Base-by-base conservation (phyloP, 805 yeast genomes). In the Candida boidinii region DNA sequence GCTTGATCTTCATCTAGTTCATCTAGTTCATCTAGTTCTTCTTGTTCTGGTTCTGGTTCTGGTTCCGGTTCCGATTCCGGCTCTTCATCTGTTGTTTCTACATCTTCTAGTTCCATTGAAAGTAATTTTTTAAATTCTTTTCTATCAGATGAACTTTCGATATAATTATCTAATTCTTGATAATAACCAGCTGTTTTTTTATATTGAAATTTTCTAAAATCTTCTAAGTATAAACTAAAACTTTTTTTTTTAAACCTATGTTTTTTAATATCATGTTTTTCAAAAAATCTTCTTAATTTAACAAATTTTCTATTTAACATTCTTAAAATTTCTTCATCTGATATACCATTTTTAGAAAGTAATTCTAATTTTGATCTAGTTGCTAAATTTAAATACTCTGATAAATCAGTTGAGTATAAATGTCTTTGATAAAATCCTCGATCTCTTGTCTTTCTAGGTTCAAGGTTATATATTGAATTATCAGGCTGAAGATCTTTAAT, bases 381-480 rank as follows among this genome's bases (percentile, higher is more conserved):
- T 4, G 58, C 46, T 8, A 59, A 35, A 16, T 42, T 43, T 16
- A 59, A 37, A 31, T 51, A 56, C 17, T 48, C 55, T 0, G 62
- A 56, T 2, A 60, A 44, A 37, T 55, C 56, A 1, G 53, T 52
- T 0, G 61, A 56, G 33, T 50, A 58, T 8, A 54, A 54, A 37
- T 59, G 62, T 8, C 58, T 39, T 30, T 57, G 59, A 17, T 45
- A 35, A 30, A 57, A 59, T 5, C 44, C 46, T 31, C 41, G 49
- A 11, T 34, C 27, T 26, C 57, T 41, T 16, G 52, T 38, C 23
- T 33, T 44, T n/a, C n/a, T n/a, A n/a, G n/a, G n/a, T n/a, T n/a
- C n/a, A n/a, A n/a, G n/a, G n/a, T n/a, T n/a, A n/a, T n/a, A n/a
- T n/a, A n/a, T n/a, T n/a, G n/a, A n/a, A n/a, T n/a, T n/a, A n/a